Conservation (phyloP, 179 eudicot species). For the Camellia oleifera region DNA sequence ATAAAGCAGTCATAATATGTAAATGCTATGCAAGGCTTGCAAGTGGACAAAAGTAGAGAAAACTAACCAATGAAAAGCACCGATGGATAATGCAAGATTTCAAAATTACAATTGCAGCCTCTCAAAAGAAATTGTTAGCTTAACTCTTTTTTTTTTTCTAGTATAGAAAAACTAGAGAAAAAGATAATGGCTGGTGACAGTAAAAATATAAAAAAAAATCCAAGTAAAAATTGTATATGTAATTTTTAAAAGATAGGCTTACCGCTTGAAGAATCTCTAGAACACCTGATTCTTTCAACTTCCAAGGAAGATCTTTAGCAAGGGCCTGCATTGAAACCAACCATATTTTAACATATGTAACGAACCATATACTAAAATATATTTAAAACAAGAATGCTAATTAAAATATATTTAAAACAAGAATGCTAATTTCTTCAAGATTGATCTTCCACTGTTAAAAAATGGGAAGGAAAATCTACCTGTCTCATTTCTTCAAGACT, state of each 20-base stretch:
- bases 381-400: background rate
- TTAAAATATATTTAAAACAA: no score
- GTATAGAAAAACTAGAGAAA: background rate
- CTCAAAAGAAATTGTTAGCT: background rate
- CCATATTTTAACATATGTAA: background rate
- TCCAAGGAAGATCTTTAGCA: constrained; percentile 98
- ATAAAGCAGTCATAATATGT: background rate
- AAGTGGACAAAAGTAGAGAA: no score
- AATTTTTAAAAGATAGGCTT: constrained; percentile 9
- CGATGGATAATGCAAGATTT: background rate
- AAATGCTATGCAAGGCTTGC: no score
- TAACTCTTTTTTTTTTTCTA: background rate
- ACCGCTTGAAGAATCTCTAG: constrained; percentile 94
- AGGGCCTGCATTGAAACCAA: constrained; percentile 60
- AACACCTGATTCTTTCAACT: constrained; percentile 81
- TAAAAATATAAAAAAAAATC: background rate
- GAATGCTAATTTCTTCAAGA: constrained; percentile 45
- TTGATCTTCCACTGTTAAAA: constrained; percentile 24
- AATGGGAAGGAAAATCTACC: constrained; percentile 31
- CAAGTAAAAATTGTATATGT: background rate
- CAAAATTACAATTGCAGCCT: background rate
- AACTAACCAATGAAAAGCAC: background rate
- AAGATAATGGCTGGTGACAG: background rate
- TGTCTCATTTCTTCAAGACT: constrained; percentile 98
- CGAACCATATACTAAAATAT: background rate